Evolutionary conservation across 257 asterid genomes (phyloP), one percentile per base, ranked within the genome.

Genomic region (Mentha longifolia): DNA sequence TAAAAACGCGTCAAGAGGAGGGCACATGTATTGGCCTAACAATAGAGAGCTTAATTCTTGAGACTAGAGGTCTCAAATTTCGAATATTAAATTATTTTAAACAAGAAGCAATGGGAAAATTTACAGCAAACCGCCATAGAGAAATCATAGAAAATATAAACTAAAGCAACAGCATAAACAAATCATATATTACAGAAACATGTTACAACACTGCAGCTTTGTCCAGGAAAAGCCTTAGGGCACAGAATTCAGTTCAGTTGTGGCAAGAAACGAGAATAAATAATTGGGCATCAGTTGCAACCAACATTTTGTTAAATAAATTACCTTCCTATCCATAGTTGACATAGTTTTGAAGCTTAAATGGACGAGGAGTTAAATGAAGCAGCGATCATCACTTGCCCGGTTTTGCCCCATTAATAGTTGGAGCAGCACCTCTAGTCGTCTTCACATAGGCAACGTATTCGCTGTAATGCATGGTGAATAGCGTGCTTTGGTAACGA

Each of bases 401-500:
- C 6, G 85, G 81, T 81, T 86, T 91, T 74, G 76, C 78, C 65
- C 97, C 98, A 57, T 81, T 83, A 84, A 91, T 76, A 79, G 83
- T 22, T 22, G 93, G 97, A 64, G 93, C 82, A 63, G 82, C 86
- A 70, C 99, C 93, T 83, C 99, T 85, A 56, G 83, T 80, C 72
- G 87, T 70, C 88, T 85, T 88, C 77, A 89, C 97, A 74, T 85
- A 84, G 61, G 89, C 70, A 73, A 82, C 86, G 72, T 94, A 94
- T 7, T 91, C 98, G 50, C 86, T 57, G 80, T 81, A 94, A 72
- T 67, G 85, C 97, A 94, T 88, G 55, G 96, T 88, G 71, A 76
- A 94, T 52, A 94, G 67, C 1, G 97, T 94, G 82, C 99, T 94
- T 77, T 91, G 97, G 76, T 91, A 91, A 22, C 96, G 93, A 15